These are phyloP conservation scores for Capsicum chinense DNA, from an alignment of 257 asterid species.

Conservation along the genomic window DNA sequence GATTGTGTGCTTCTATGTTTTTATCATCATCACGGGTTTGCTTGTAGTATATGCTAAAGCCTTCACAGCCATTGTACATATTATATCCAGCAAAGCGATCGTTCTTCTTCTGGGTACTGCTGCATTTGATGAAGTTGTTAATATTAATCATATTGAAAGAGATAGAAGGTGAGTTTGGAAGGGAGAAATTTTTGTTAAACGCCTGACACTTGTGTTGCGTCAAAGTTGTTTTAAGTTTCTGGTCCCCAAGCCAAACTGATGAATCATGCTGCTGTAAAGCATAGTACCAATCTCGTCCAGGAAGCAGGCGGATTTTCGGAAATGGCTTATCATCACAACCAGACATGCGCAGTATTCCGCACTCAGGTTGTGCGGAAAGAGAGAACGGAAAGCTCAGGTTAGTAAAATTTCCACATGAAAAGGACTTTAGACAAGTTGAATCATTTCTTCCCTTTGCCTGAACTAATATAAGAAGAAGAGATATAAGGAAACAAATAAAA, in stretches of 20 bases:
- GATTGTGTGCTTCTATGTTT: neutral
- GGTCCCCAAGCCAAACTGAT: neutral
- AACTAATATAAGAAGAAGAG: neutral
- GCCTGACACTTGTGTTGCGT: neutral
- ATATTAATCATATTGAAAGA: neutral
- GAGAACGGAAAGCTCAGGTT: neutral
- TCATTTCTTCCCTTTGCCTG: neutral
- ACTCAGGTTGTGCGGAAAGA: neutral
- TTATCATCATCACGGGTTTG: neutral
- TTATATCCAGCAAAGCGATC: neutral
- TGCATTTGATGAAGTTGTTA: neutral
- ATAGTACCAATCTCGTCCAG: constrained; percentile 9
- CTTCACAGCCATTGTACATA: neutral
- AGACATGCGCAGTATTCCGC: neutral
- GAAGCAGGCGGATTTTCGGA: neutral
- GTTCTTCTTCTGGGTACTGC: neutral
- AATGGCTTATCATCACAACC: neutral
- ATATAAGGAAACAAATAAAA: neutral
- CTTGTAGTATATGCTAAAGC: neutral
- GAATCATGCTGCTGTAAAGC: neutral
- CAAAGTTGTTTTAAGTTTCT: neutral
- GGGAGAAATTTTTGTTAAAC: neutral
- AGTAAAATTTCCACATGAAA: neutral
- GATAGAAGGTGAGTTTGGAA: constrained; percentile 11
- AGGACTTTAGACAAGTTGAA: neutral